Conservation (phyloP, 2,329 filamentous ascomycete genomes). For the Xylaria sp. region DNA sequence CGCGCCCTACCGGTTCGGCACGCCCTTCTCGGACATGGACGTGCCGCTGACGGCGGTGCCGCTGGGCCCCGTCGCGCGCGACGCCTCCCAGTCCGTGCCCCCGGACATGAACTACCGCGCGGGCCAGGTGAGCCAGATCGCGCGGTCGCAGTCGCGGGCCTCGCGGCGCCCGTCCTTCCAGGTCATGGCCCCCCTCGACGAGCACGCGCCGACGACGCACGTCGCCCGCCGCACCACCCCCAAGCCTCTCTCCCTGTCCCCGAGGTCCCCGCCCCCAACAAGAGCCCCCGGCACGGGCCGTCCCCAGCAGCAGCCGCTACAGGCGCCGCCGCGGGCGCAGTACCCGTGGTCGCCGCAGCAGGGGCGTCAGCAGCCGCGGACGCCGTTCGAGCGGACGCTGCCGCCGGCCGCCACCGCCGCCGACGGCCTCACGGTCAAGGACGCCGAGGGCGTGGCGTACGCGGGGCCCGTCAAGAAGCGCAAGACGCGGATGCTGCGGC, state of each 20-base stretch:
- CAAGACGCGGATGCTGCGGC: slow-evolving; percentile 82
- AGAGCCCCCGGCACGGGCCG: slow-evolving; percentile 36
- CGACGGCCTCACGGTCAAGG: slow-evolving; percentile 37
- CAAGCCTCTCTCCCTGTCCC: slow-evolving; percentile 39
- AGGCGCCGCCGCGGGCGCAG: slow-evolving; percentile 56
- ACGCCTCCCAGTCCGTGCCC: slow-evolving; percentile 86
- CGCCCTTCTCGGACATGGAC: slow-evolving; percentile 89
- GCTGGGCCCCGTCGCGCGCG: slow-evolving; percentile 72
- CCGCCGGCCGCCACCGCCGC: slow-evolving; percentile 37
- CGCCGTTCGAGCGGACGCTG: slow-evolving; percentile 49
- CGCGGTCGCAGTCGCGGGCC: slow-evolving; percentile 56
- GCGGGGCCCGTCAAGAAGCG: slow-evolving; percentile 94
- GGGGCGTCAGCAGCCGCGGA: too few species aligned
- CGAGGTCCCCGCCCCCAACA: slow-evolving; percentile 37
- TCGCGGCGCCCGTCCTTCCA: slow-evolving; percentile 70
- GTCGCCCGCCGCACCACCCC: slow-evolving; percentile 39
- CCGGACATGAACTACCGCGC: slow-evolving; percentile 84
- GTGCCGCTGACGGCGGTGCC: slow-evolving; percentile 77
- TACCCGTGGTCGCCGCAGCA: slow-evolving; percentile 60
- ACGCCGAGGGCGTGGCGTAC: slow-evolving; percentile 63
- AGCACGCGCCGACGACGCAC: slow-evolving; percentile 55
- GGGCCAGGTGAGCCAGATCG: slow-evolving; percentile 35
- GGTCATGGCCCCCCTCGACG: slow-evolving; percentile 69
- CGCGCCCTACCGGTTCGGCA: slow-evolving; percentile 75
- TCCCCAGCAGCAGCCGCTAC: slow-evolving; percentile 45